Base-by-base conservation (phyloP, 2,329 filamentous ascomycete genomes). In the Ophiocordyceps camponoti-saundersi region DNA sequence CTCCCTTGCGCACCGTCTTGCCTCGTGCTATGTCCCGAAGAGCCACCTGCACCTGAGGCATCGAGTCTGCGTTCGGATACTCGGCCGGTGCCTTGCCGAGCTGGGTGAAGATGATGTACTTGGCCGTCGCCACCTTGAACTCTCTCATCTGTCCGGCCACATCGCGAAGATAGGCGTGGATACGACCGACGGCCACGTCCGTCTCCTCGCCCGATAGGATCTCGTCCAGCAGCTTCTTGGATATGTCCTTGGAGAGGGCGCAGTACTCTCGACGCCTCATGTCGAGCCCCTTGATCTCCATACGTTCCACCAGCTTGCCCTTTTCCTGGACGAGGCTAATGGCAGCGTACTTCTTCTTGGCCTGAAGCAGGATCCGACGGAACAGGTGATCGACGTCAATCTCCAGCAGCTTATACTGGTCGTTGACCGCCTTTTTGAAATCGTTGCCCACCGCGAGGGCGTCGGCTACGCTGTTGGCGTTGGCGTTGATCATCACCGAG, bases 401-500 rank as follows among this genome's bases (percentile, higher is more conserved):
- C 62, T 98, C 93, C 15, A 98, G 73, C 46, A 95, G 75, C 57
- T 75, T 84, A 64, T 98, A 98, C 51, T 83, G 80, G 55, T 95
- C 86, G 59, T 98, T 98, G 65, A 98, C 92, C 22, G 86, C 79
- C 56, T 80, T 82, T 67, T 95, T 96, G 73, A 98, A 96, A 52
- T 96, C 87, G 42, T 87, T 81, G 48, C 92, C 93, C 46, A 98
- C 84, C 59, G 85, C 89, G 56, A 95, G 69, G 2, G 92, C 92
- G 57, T 94, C 88, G 30, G 85, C 79, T 29, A 96, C 84, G 53
- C 85, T 94, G 64, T 95, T 86, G 47, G 92, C 88, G 59, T 96
- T 96, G 52, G 92, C 94, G 59, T 98, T 98, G 70, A 98, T 96
- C 92, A 98, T 98, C 66, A 98, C 92, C 10, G 92, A 98, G 65